phyloP scores from a whole-genome alignment of 768 basidiomycete genomes.

The Auricularia heimuer region DNA sequence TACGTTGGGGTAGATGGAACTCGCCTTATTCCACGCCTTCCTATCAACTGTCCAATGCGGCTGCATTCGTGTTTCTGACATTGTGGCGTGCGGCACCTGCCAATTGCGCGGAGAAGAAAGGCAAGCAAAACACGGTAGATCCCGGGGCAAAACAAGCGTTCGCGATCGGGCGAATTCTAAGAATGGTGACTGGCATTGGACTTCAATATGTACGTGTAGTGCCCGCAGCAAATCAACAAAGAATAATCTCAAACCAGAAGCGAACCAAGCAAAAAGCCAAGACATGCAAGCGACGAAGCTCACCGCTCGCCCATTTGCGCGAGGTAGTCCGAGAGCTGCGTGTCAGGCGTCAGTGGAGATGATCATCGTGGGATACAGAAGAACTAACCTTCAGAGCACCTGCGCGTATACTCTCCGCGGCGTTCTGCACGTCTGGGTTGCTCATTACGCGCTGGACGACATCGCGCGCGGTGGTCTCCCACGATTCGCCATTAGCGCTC shows the following conservation, averaged over 20 bases:
- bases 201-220: too few species aligned
- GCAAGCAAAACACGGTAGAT: too few species aligned
- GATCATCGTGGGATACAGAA: neutral
- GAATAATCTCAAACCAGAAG: too few species aligned
- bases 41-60: neutral
- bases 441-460: slow-evolving; percentile 62
- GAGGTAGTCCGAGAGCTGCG: slow-evolving; percentile 32
- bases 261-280: neutral
- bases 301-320: slow-evolving; percentile 48
- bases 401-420: slow-evolving; percentile 64
- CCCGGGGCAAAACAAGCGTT: too few species aligned
- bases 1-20: neutral
- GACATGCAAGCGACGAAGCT: neutral
- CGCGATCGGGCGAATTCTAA: too few species aligned
- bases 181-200: too few species aligned
- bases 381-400: slow-evolving; percentile 71
- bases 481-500: slow-evolving; percentile 43
- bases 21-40: neutral
- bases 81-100: too few species aligned
- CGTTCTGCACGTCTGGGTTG: slow-evolving; percentile 82
- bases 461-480: slow-evolving; percentile 64
- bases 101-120: too few species aligned
- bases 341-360: slow-evolving; percentile 18
- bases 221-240: too few species aligned
- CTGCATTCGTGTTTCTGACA: neutral